phyloP scores from a whole-genome alignment of 2,329 filamentous ascomycete species.

The Fusarium marasasianum region DNA sequence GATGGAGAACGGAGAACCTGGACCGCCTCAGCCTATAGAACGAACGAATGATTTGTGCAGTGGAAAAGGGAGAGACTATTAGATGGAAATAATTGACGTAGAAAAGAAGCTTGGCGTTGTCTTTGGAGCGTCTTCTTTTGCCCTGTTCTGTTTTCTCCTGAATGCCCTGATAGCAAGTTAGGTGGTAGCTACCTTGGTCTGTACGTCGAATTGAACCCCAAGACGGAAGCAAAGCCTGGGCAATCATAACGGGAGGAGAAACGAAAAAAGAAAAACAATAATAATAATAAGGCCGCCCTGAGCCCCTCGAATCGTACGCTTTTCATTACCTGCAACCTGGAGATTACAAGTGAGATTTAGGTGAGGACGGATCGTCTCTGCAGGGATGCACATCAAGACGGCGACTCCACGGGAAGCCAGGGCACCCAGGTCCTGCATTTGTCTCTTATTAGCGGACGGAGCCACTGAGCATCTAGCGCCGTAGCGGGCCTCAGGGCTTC shows the following conservation, averaged over 20 bases:
- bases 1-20: slow-evolving; percentile 29
- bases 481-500: slow-evolving; percentile 37
- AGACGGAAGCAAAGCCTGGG: slow-evolving; percentile 5
- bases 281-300: neutral
- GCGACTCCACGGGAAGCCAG: slow-evolving; percentile 29
- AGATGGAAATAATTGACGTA: neutral
- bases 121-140: slow-evolving; percentile 4
- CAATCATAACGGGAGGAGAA: slow-evolving; percentile 11
- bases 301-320: slow-evolving; percentile 15
- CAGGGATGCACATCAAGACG: slow-evolving; percentile 45
- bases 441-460: slow-evolving; percentile 41
- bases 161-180: slow-evolving; percentile 21
- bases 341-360: slow-evolving; percentile 47
- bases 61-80: neutral
- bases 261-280: slow-evolving; percentile 1
- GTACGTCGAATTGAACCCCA: slow-evolving; percentile 6
- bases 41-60: slow-evolving; percentile 9
- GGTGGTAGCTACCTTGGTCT: neutral
- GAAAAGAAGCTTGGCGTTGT: slow-evolving; percentile 16
- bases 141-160: slow-evolving; percentile 15
- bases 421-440: slow-evolving; percentile 35
- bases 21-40: slow-evolving; percentile 23
- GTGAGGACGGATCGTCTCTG: slow-evolving; percentile 47
- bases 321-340: slow-evolving; percentile 34
- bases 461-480: slow-evolving; percentile 42